Conservation (phyloP, 148 eudicot species). For the Camellia japonica region DNA sequence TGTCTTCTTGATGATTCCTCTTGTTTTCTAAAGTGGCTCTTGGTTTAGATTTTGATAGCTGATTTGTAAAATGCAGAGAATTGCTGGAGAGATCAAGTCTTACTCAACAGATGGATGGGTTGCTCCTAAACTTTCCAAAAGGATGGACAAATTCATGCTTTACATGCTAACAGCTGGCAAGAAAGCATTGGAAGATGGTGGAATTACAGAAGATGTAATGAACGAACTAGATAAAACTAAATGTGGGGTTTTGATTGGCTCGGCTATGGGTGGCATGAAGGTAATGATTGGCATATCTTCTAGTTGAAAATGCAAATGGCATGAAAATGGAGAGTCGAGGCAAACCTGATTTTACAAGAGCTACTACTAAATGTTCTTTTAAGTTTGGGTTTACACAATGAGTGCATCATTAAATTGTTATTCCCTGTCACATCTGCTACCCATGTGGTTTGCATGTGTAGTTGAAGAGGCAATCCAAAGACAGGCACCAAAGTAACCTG, state of each 20-base stretch:
- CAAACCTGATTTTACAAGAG: constrained; percentile 7
- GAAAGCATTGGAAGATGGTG: constrained; percentile 89
- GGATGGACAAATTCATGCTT: constrained; percentile 97
- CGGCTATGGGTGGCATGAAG: constrained; percentile 99
- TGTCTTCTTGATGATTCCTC: constrained; percentile 17
- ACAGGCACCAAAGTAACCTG: neutral
- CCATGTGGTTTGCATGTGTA: constrained; percentile 7
- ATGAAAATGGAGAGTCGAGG: neutral
- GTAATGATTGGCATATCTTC: constrained; percentile 27
- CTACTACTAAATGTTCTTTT: neutral
- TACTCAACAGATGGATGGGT: constrained; percentile 87
- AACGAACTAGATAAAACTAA: constrained; percentile 66
- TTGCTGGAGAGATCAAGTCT: constrained; percentile 94
- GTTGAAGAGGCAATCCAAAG: constrained; percentile 1
- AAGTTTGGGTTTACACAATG: neutral
- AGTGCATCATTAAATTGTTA: neutral
- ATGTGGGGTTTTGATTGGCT: constrained; percentile 93
- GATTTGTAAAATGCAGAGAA: constrained; percentile 52
- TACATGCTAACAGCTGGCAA: constrained; percentile 95
- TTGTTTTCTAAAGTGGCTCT: neutral
- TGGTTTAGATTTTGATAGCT: constrained; percentile 6
- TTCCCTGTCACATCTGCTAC: neutral
- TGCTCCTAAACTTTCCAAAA: constrained; percentile 79
- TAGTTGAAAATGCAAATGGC: neutral
- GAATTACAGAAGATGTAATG: constrained; percentile 77